Conservation (phyloP, 2,329 filamentous ascomycete genomes). For the Neofusicoccum ribis region DNA sequence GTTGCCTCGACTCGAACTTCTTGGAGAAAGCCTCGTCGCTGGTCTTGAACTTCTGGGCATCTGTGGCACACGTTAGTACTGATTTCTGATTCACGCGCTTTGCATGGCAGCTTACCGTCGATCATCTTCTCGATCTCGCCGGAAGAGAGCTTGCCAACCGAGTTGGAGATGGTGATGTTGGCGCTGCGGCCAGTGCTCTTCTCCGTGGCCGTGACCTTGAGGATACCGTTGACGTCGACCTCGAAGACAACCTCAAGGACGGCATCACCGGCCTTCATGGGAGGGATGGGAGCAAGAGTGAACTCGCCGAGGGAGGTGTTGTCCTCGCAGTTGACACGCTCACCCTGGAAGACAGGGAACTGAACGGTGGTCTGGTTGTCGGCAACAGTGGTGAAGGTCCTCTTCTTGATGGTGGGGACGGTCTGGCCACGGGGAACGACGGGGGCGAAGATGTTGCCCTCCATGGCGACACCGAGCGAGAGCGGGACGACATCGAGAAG, state of each 20-base stretch:
- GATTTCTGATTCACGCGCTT: background rate
- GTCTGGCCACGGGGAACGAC: slow-evolving; percentile 68
- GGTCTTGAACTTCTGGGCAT: slow-evolving; percentile 98
- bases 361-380: slow-evolving; percentile 70
- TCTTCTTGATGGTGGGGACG: slow-evolving; percentile 78
- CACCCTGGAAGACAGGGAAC: slow-evolving; percentile 94
- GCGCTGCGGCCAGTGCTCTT: slow-evolving; percentile 97
- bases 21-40: slow-evolving; percentile 99
- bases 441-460: slow-evolving; percentile 97
- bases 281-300: slow-evolving; percentile 83
- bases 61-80: slow-evolving; percentile 31
- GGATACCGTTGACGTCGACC: slow-evolving; percentile 99
- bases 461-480: slow-evolving; percentile 98
- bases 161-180: slow-evolving; percentile 99
- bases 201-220: slow-evolving; percentile 98
- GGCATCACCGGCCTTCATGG: slow-evolving; percentile 90
- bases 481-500: slow-evolving; percentile 95
- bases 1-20: slow-evolving; percentile 98
- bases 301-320: slow-evolving; percentile 98
- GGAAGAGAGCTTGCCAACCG: slow-evolving; percentile 94
- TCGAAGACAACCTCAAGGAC: slow-evolving; percentile 98
- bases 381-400: slow-evolving; percentile 84
- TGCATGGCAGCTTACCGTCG: slow-evolving; percentile 57
- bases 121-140: slow-evolving; percentile 98
- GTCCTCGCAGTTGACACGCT: slow-evolving; percentile 96